A percentile compares a stretch with the other conserved stretches of the same genome.
phyloP scores from a whole-genome alignment of 257 asterid species.

The Haberlea rhodopensis region DNA sequence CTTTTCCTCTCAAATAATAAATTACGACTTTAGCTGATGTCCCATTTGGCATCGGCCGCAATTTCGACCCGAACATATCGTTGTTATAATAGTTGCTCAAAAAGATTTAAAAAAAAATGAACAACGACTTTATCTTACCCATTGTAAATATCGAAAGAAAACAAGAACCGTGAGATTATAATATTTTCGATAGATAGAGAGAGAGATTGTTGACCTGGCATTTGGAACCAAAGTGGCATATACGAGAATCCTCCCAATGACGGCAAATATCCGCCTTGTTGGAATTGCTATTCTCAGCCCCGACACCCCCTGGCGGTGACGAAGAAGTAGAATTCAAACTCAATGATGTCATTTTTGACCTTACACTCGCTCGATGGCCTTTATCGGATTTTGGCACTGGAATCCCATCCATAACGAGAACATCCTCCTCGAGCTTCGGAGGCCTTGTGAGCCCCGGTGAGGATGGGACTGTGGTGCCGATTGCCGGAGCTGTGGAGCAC shows the following conservation, averaged over 20 bases:
- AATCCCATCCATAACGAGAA: conserved; percentile 78
- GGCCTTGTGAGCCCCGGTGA: conserved; percentile 38
- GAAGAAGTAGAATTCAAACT: conserved; percentile 27
- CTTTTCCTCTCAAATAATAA: neutral
- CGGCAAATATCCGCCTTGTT: conserved; percentile 37
- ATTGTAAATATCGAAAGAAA: conserved; percentile 16
- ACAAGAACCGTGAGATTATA: conserved; percentile 23
- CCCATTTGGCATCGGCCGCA: no score
- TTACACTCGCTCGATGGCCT: conserved; percentile 30
- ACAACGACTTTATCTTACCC: conserved; percentile 23
- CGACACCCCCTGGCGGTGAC: conserved; percentile 31
- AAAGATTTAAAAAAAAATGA: neutral
- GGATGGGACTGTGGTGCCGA: conserved; percentile 21
- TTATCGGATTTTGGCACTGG: conserved; percentile 41
- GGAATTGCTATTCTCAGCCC: conserved; percentile 29
- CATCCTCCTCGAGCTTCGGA: conserved; percentile 72
- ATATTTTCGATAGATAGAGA: conserved; percentile 19
- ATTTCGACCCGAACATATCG: no score
- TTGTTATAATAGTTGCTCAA: conserved; percentile 1
- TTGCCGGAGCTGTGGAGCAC: conserved; percentile 34
- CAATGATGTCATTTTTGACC: conserved; percentile 31
- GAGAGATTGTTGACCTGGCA: conserved; percentile 52
- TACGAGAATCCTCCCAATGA: conserved; percentile 42
- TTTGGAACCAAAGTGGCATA: conserved; percentile 52
- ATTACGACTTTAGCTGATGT: no score